Evolutionary conservation across 164 flowering plant species (phyloP).

Genomic region (Hamamelis virginiana): DNA sequence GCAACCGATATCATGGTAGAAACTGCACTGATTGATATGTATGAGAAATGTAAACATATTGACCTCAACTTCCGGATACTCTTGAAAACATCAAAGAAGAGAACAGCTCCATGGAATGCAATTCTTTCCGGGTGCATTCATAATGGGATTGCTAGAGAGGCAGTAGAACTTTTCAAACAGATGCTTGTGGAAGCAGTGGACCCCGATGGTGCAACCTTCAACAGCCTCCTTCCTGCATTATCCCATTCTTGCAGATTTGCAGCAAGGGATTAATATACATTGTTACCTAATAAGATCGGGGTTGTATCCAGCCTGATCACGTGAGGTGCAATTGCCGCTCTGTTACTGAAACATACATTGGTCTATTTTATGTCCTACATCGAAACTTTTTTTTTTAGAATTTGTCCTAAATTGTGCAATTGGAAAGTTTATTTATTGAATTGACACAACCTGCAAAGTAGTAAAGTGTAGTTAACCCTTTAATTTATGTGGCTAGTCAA

Average conservation of each 20-base stretch:
- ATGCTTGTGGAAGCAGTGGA: constrained; percentile 50
- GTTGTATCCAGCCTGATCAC: no score
- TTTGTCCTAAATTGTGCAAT: no score
- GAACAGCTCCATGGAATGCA: constrained; percentile 71
- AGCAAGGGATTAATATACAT: constrained; percentile 60
- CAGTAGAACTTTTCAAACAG: constrained; percentile 54
- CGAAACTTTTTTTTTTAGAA: no score
- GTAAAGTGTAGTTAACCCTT: no score
- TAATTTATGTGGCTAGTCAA: no score
- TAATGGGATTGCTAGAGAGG: constrained; percentile 49
- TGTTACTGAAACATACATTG: no score
- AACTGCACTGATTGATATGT: constrained; percentile 69
- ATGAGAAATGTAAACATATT: constrained; percentile 53
- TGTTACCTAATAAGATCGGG: constrained; percentile 54
- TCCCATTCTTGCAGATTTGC: constrained; percentile 53
- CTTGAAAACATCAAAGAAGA: constrained; percentile 34
- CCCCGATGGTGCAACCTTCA: constrained; percentile 52
- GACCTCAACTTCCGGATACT: constrained; percentile 46
- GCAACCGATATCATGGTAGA: constrained; percentile 55
- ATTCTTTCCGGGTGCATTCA: constrained; percentile 56
- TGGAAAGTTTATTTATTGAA: no score
- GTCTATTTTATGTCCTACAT: no score
- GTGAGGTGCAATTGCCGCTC: no score
- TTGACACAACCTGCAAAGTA: no score
- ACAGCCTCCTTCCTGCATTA: constrained; percentile 70